Evolutionary conservation across 2,329 filamentous ascomycete genomes (phyloP), one percentile per base, ranked within the genome.

Genomic region (Cadophora gregata): DNA sequence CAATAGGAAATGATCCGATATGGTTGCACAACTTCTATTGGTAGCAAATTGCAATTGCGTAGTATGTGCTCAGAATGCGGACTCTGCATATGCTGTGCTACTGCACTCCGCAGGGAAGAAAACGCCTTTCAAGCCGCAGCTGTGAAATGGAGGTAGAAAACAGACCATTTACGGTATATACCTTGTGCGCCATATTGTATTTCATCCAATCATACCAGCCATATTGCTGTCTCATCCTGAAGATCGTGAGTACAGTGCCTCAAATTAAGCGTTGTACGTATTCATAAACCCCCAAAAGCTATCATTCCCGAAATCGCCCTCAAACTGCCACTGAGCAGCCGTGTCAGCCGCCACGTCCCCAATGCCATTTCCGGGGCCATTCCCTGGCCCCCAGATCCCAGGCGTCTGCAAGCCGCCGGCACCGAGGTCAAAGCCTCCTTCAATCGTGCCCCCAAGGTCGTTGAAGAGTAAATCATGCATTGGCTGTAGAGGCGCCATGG

Each of bases 211-310:
- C 4, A 45, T n/a, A 4, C 16, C 3, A 38, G 36, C 5, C 5
- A 38, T 38, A 8, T 38, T 38, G 9, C 36, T 38, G 36, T 38
- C 16, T 33, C n/a, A n/a, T n/a, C 31, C 31, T 33, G 31, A 3
- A 38, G 12, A 38, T n/a, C n/a, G n/a, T 14, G 12, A 38, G 36
- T 38, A 12, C 5, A 33, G 10, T 33, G 31, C 9, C n/a, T 14
- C 53, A 16, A 14, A 33, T 58, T 50, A 63, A 29, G 48, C 19
- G 36, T 55, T 42, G 27, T 75, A 76, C 53, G 81, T 82, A 72
- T 87, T 87, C 71, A 87, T 74, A 65, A 86, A 75, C 45, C 82
- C 83, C 85, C 85, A 87, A 64, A 87, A 81, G 53, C 84, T 86
- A 70, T 86, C 84, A 58, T 80, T 80, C 2, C 81, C 81, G 76